Evolutionary conservation across 495 filamentous ascomycete genomes (phyloP).

Genomic region (Aspergillus coremiiformis): DNA sequence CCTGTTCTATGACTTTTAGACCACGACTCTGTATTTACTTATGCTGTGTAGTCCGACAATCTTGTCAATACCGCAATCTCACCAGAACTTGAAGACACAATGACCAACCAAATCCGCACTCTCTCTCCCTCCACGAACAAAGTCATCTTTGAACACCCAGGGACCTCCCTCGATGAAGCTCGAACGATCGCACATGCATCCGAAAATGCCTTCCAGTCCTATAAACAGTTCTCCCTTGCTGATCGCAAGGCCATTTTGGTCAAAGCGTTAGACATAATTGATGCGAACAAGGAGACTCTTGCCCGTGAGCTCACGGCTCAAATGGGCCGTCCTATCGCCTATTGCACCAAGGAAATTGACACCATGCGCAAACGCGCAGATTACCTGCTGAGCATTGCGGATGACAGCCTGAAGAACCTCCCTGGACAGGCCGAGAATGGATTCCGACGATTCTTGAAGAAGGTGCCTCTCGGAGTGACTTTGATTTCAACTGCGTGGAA

Average conservation of each 20-base stretch:
- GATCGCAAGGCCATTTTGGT: constrained; percentile 69
- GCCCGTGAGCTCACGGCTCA: constrained; percentile 79
- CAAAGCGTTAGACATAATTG: constrained; percentile 65
- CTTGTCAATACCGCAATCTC: background rate
- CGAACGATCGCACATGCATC: constrained; percentile 56
- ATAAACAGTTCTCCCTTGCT: constrained; percentile 53
- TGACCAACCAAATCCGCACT: constrained; percentile 81
- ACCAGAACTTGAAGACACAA: constrained; percentile 20
- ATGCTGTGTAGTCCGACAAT: background rate
- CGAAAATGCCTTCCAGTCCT: constrained; percentile 63
- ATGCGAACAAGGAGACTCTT: constrained; percentile 63
- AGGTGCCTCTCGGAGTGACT: constrained; percentile 75
- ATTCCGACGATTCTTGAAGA: constrained; percentile 82
- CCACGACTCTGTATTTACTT: too few relatives aligned
- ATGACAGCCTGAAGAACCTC: constrained; percentile 53
- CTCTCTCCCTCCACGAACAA: constrained; percentile 83
- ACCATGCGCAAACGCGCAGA: constrained; percentile 79
- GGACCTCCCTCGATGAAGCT: constrained; percentile 61
- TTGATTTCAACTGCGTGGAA: constrained; percentile 93
- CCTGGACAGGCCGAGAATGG: constrained; percentile 76
- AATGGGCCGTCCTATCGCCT: constrained; percentile 91
- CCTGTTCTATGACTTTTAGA: too few relatives aligned
- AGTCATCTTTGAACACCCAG: constrained; percentile 71
- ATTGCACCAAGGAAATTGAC: constrained; percentile 70
- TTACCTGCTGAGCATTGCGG: constrained; percentile 74